Conservation (phyloP, 768 basidiomycete genomes). For the Boletus reticuloceps region DNA sequence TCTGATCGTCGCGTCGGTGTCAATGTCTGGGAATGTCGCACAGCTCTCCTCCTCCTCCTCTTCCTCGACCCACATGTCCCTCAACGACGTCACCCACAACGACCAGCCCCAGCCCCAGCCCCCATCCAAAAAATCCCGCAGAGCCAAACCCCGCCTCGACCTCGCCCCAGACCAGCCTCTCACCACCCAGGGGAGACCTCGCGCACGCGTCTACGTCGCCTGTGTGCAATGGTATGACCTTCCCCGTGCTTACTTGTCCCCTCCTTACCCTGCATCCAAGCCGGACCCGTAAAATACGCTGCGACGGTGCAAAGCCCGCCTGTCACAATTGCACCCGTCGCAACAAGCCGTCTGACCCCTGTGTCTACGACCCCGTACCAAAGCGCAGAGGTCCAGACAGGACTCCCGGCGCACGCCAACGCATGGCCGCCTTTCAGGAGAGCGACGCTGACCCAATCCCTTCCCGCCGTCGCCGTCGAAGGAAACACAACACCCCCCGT, state of each 20-base stretch:
- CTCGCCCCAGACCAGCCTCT: slow-evolving; percentile 76
- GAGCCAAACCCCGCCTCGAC: slow-evolving; percentile 59
- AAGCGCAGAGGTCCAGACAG: slow-evolving; percentile 82
- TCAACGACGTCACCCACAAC: slow-evolving; percentile 6
- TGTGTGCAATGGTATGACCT: slow-evolving; percentile 68
- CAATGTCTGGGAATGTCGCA: neutral
- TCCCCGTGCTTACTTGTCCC: neutral
- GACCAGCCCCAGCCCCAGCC: neutral
- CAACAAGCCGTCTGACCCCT: slow-evolving; percentile 42
- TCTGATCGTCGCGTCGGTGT: neutral
- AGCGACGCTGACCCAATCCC: slow-evolving; percentile 25
- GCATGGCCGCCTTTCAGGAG: slow-evolving; percentile 41
- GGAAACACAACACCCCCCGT: slow-evolving; percentile 1
- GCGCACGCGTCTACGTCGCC: slow-evolving; percentile 74
- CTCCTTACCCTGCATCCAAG: slow-evolving; percentile 35
- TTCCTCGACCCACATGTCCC: slow-evolving; percentile 11
- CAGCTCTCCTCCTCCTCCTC: too few species aligned
- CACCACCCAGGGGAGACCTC: slow-evolving; percentile 76
- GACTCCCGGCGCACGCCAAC: slow-evolving; percentile 74
- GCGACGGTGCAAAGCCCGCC: slow-evolving; percentile 74
- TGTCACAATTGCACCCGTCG: slow-evolving; percentile 74
- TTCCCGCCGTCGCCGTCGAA: slow-evolving; percentile 25
- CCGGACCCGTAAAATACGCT: slow-evolving; percentile 76
- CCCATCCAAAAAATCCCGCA: slow-evolving; percentile 39
- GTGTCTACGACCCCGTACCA: slow-evolving; percentile 67